Evolutionary conservation across 1,139 yeast species (phyloP), one percentile per base, ranked within the genome.

Genomic region (Hemisphaericaspora xylofermentans): DNA sequence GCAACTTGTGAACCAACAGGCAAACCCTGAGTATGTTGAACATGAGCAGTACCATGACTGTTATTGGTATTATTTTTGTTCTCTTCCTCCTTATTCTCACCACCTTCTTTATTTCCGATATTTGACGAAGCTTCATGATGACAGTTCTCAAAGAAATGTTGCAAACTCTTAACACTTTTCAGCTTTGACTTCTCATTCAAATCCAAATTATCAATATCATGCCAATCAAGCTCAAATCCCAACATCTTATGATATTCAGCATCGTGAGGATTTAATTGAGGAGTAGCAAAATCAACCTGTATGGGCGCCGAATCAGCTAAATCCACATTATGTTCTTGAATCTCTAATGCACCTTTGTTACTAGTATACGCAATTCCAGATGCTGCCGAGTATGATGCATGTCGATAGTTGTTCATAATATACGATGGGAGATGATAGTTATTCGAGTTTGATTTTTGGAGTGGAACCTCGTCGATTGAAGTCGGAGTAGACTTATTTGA

Each of bases 311-410:
- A 35, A 48, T 36, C 47, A 47, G 39, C 27, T 17, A 46, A 36
- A 16, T 35, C 38, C n/a, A 27, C 31, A 18, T 64, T 68, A 34
- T 52, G 55, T 31, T 52, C 56, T 33, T 60, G 63, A 34, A 65
- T 61, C 22, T 43, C 33, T 16, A 32, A 33, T 17, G 40, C 45
- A 29, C 78, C 83, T 48, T 71, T 71, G 35, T 64, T 59, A 35
- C 76, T 77, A 2, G 87, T 74, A 55, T 88, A 88, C 0, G 94
- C 80, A 10, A 76, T 65, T 0, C 88, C 80, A 10, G 88, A 78
- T 1, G 88, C 80, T 0, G 96, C 96, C 5, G 89, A 81, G 57
- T 87, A 89, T 1, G 96, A 88, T 24, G 86, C 84, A 55, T 85
- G 93, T 31, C 95, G 55, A 37, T 46, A 51, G 31, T 51, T 39